phyloP scores from a whole-genome alignment of 2,329 filamentous ascomycete genomes.

The Didymella lethalis region DNA sequence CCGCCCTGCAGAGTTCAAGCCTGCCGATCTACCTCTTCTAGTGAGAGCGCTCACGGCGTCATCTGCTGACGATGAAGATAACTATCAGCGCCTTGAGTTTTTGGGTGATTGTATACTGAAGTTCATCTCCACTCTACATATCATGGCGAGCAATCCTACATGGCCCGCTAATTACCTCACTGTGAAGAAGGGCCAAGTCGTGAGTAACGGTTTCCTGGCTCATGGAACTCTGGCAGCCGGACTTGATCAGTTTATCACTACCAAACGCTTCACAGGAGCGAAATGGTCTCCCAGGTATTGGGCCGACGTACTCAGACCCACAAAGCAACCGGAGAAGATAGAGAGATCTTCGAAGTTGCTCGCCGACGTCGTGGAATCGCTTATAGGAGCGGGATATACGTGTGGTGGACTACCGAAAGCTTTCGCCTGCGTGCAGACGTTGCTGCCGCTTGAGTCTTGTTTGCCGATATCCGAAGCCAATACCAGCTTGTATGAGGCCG shows the following conservation, averaged over 20 bases:
- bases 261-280: conserved; percentile 68
- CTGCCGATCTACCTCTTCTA: conserved; percentile 61
- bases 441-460: conserved; percentile 69
- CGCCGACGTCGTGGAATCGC: conserved; percentile 85
- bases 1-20: conserved; percentile 59
- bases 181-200: conserved; percentile 69
- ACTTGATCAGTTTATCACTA: conserved; percentile 77
- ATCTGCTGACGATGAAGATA: conserved; percentile 63
- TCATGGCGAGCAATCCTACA: conserved; percentile 65
- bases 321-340: conserved; percentile 38
- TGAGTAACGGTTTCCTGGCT: conserved; percentile 78
- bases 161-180: conserved; percentile 83
- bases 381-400: conserved; percentile 78
- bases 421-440: conserved; percentile 65
- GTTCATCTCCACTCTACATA: conserved; percentile 71
- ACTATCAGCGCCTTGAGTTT: conserved; percentile 89
- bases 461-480: conserved; percentile 34
- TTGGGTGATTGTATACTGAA: conserved; percentile 87
- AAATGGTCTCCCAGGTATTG: conserved; percentile 77
- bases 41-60: conserved; percentile 75
- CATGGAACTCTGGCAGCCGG: conserved; percentile 68
- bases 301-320: conserved; percentile 49
- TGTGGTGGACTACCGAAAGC: conserved; percentile 73
- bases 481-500: conserved; percentile 37
- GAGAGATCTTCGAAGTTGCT: conserved; percentile 76